Evolutionary conservation across 164 flowering plant species (phyloP), one percentile per base, ranked within the genome.

Genomic region (Liriodendron chinense): DNA sequence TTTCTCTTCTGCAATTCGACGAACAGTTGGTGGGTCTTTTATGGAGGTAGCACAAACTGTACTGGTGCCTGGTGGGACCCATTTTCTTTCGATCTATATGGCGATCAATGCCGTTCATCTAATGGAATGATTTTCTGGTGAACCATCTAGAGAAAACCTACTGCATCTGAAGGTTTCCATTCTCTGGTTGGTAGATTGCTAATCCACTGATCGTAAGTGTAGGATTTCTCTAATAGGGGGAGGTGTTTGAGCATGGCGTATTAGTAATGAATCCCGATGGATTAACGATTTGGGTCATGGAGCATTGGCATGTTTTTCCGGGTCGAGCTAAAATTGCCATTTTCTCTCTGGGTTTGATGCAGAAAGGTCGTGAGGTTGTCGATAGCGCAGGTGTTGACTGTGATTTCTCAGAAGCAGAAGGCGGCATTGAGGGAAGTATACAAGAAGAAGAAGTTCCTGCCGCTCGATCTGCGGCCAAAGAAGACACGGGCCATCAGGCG

Each of bases 401-500:
- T 88, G 70, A 87, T 87, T 21, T 86, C 89, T 0, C 89, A 90
- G 84, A 90, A 87, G 78, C 88, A 88, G 77, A 90, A 87, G 66
- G 81, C 85, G 14, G 90, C 87, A 3, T 57, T 88, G 65, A 86
- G 91, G 81, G 91, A 87, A 56, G 91, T 79, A 0, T 88, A 88
- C 81, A 87, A 87, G 90, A 87, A 87, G 28, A 89, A 89, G 85
- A 90, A 89, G 86, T 80, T 72, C 22, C 16, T 90, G 77, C 92
- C 92, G 0, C 88, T 90, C 47, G 94, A 90, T 83, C 81, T 90
- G 61, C 88, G 92, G 34, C 91, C 94, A 6, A 90, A 90, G 86
- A 90, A 90, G 75, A 90, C 94, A 62, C 80, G 94, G 22, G 94
- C 94, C 48, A 89, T 90, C 59, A 76, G 92, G 12, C 83, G 83